Evolutionary conservation across 805 yeast species (phyloP), one percentile per base, ranked within the genome.

Genomic region (Metschnikowia borealis): DNA sequence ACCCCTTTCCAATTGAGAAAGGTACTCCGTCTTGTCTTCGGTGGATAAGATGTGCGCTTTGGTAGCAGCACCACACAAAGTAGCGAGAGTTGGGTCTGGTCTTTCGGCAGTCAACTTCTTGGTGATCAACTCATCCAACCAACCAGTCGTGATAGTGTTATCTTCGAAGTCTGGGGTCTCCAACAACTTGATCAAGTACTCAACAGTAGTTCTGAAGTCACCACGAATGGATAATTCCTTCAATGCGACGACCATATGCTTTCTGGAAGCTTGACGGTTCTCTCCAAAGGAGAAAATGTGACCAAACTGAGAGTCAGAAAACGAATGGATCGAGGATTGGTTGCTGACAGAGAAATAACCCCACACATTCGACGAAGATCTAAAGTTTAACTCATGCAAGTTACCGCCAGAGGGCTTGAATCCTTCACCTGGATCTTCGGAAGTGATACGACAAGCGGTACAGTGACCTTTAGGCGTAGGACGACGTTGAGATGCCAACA

Each of bases 381-480:
- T 81, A 80, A 94, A 92, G 68, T 94, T 95, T 68, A 94, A 82
- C 70, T 94, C 99, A 61, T 91, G 96, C 73, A 94, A 79, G 48
- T 90, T 83, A 75, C 99, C 99, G 65, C 96, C 95, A 38, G 96
- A 88, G 48, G 99, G 99, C 72, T 94, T 94, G 81, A 94, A 94
- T 44, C 99, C 99, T 75, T 92, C 97, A 66, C 96, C 95, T 44
- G 99, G 99, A 73, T 94, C 99, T 73, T 94, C 99, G 13, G 97
- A 89, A 34, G 99, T 94, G 69, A 94, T 94, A 78, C 99, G 90
- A 75, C 98, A 92, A 47, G 99, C 99, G 44, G 98, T 94, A 71
- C 96, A 88, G 71, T 94, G 99, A 53, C 99, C 99, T 77, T 89
- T 90, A 62, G 99, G 99, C 59, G 78, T 80, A 35, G 99, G 99